phyloP scores from a whole-genome alignment of 2,329 filamentous ascomycete genomes.

The Mycogone perniciosa region DNA sequence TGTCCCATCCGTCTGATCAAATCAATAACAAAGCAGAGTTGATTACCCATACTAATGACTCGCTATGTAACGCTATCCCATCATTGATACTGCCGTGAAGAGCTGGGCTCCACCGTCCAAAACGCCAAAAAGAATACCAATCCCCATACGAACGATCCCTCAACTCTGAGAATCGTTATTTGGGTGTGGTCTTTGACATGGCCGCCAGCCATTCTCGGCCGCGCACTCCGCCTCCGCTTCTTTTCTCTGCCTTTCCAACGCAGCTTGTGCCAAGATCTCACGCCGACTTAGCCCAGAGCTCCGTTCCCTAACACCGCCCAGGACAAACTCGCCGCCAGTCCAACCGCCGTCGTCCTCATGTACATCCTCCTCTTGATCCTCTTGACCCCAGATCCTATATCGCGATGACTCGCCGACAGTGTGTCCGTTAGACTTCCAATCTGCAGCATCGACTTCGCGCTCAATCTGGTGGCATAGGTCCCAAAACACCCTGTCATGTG shows the following conservation, averaged over 20 bases:
- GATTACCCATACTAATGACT: neutral
- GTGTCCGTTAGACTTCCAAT: slow-evolving; percentile 68
- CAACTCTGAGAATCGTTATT: slow-evolving; percentile 15
- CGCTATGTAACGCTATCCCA: neutral
- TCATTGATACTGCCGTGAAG: neutral
- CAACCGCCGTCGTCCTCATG: slow-evolving; percentile 66
- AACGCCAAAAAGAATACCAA: neutral
- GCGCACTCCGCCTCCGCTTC: slow-evolving; percentile 27
- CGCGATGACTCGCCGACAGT: slow-evolving; percentile 59
- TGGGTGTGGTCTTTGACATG: slow-evolving; percentile 21
- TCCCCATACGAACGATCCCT: neutral
- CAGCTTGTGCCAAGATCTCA: slow-evolving; percentile 61
- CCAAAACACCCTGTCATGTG: slow-evolving; percentile 88
- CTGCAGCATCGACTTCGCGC: slow-evolving; percentile 70
- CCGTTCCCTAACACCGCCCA: slow-evolving; percentile 49
- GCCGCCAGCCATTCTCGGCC: slow-evolving; percentile 24
- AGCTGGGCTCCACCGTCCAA: neutral
- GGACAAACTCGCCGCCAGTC: slow-evolving; percentile 72
- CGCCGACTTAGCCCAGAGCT: slow-evolving; percentile 54
- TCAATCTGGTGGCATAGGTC: slow-evolving; percentile 81
- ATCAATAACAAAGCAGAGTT: neutral
- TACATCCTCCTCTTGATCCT: slow-evolving; percentile 43
- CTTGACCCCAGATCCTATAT: slow-evolving; percentile 45
- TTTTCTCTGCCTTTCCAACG: slow-evolving; percentile 29
- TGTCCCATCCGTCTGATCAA: neutral